Evolutionary conservation across 164 flowering plant genomes (phyloP), one percentile per base, ranked within the genome.

Genomic region (Euptelea pleiosperma): DNA sequence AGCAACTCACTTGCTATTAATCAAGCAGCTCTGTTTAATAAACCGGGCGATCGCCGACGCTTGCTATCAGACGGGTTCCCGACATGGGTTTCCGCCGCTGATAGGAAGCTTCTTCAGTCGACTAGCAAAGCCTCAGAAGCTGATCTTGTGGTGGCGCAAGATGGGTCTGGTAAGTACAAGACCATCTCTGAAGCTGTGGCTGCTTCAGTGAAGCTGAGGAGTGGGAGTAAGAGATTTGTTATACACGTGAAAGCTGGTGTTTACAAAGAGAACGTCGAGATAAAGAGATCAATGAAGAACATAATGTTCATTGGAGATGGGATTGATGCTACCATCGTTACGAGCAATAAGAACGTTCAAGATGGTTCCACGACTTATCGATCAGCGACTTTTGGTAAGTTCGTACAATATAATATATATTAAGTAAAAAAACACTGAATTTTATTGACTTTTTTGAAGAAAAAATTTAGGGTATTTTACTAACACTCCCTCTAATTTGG

Each of bases 271-370:
- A 79, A 78, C 15, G 77, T 84, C 3, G 77, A 66, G 57, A 65
- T 84, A 10, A 65, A 63, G 51, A 79, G 39, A n/a, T 12, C 63
- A 0, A 67, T 73, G 75, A 64, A 65, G 55, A 82, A 87, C 31
- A 6, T 87, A 12, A 80, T 87, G 86, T 25, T 87, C 0, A 40
- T 82, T 9, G 94, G 94, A 10, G 90, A 86, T 44, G 94, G 94
- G 1, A 82, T 75, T 1, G 88, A 63, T 34, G 63, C 70, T 8
- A 84, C 94, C 0, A 29, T 86, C 28, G 73, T 86, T 50, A 84
- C 79, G 0, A 79, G 77, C 33, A 68, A 50, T 46, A 77, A 55
- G 29, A 86, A 62, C 58, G 71, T 55, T 19, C 49, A 60, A 19
- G 85, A 65, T 56, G 93, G 89, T 25, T 58, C 74, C 30, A 82